Percentiles rank a stretch among this genome's conserved stretches.
Evolutionary conservation across 306 rosid species (phyloP).

Genomic region (Pueraria montana): DNA sequence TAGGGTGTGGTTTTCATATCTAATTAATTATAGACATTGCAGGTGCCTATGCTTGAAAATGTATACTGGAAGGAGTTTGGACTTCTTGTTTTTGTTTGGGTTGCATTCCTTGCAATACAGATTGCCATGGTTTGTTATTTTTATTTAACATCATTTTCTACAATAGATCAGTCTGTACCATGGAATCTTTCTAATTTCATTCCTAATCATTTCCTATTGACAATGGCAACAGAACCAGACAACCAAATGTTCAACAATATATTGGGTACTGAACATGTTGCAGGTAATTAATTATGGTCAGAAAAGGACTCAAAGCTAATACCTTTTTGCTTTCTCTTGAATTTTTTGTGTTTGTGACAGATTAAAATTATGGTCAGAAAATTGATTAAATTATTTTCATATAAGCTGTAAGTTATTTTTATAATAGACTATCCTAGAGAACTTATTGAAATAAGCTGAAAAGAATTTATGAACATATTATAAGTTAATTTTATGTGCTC

Average conservation of each 20-base stretch:
- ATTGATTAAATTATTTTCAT: no score
- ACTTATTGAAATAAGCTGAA: no score
- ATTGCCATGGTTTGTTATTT: constrained; percentile 72
- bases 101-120: constrained; percentile 81
- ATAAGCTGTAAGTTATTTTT: no score
- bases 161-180: not conserved
- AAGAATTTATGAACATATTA: no score
- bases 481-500: no score
- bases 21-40: constrained; percentile 50
- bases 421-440: no score
- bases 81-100: constrained; percentile 90
- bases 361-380: not conserved
- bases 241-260: constrained; percentile 67
- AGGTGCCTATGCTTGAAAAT: constrained; percentile 73
- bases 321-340: not conserved
- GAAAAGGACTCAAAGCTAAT: not conserved
- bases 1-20: constrained; percentile 37
- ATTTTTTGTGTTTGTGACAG: not conserved
- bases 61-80: constrained; percentile 90
- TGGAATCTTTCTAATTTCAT: constrained; percentile 38
- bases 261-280: constrained; percentile 80
- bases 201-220: constrained; percentile 30
- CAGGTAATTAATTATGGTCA: constrained; percentile 75
- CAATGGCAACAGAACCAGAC: constrained; percentile 58
- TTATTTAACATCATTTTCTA: not conserved